A percentile compares a stretch with the other conserved stretches of the same genome.
phyloP scores from a whole-genome alignment of 441 rosid genomes.

The Eruca vesicaria region DNA sequence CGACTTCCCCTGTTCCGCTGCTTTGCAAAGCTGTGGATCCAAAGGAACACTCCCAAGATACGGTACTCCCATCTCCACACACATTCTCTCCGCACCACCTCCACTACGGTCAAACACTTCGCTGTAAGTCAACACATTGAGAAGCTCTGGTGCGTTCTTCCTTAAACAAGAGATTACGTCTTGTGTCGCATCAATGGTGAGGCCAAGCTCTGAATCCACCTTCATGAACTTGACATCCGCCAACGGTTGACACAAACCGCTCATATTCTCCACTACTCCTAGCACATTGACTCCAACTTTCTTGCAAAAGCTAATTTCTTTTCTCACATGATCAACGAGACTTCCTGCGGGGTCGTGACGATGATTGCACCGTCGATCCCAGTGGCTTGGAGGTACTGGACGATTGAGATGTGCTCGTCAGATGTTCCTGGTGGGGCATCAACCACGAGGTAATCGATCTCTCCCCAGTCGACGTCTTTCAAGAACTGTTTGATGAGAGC shows the following conservation, averaged over 20 bases:
- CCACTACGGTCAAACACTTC: conserved; percentile 88
- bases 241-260: conserved; percentile 77
- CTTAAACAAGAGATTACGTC: conserved; percentile 47
- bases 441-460: conserved; percentile 81
- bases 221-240: conserved; percentile 62
- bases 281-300: conserved; percentile 83
- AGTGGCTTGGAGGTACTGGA: conserved; percentile 76
- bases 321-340: conserved; percentile 83
- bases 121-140: conserved; percentile 48
- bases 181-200: conserved; percentile 59
- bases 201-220: conserved; percentile 43
- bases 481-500: conserved; percentile 90
- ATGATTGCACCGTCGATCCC: conserved; percentile 95
- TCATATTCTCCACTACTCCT: conserved; percentile 97
- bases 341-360: conserved; percentile 94
- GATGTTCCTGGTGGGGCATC: conserved; percentile 99
- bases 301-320: conserved; percentile 93
- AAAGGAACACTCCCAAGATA: conserved; percentile 94
- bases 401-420: conserved; percentile 89
- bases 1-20: conserved; percentile 92
- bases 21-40: conserved; percentile 92
- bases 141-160: conserved; percentile 75
- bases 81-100: conserved; percentile 87
- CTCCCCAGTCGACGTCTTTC: conserved; percentile 94
- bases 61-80: conserved; percentile 78